phyloP scores from a whole-genome alignment of 2,329 filamentous ascomycete species.

The Dryadomyces quercivorus region DNA sequence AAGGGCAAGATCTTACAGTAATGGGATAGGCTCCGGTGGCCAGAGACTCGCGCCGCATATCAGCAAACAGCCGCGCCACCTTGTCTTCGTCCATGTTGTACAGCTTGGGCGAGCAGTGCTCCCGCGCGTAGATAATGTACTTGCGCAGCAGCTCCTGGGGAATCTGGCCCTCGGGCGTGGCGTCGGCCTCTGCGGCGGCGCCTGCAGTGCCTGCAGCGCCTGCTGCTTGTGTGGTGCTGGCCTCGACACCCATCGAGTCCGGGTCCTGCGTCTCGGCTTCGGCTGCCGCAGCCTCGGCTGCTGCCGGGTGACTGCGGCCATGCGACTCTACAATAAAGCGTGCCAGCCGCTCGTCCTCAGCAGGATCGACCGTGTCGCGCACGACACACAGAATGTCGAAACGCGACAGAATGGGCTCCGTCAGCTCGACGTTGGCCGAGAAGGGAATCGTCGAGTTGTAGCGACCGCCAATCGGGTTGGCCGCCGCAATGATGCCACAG shows the following conservation, averaged over 20 bases:
- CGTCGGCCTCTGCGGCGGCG: constrained; percentile 4
- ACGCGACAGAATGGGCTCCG: constrained; percentile 92
- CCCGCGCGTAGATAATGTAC: constrained; percentile 90
- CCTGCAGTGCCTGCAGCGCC: constrained; percentile 14
- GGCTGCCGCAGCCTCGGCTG: constrained; percentile 19
- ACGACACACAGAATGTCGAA: constrained; percentile 97
- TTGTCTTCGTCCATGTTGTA: constrained; percentile 99
- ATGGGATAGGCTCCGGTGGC: constrained; percentile 96
- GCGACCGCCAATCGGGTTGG: constrained; percentile 89
- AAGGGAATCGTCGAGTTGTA: constrained; percentile 97
- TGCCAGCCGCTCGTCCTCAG: constrained; percentile 83
- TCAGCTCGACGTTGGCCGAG: constrained; percentile 90
- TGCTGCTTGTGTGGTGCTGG: constrained; percentile 25
- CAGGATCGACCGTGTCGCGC: constrained; percentile 84
- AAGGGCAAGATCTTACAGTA: constrained; percentile 52
- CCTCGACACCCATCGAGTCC: constrained; percentile 51
- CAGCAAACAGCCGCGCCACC: constrained; percentile 82
- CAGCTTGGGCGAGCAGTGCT: constrained; percentile 80
- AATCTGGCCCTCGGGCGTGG: constrained; percentile 54
- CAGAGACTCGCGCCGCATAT: constrained; percentile 87
- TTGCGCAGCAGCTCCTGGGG: constrained; percentile 85
- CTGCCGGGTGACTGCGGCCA: constrained; percentile 63
- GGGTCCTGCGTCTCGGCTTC: constrained; percentile 16
- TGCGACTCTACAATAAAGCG: constrained; percentile 93
- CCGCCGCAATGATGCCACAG: constrained; percentile 90